Evolutionary conservation across 2,329 filamentous ascomycete species (phyloP), one percentile per base, ranked within the genome.

Genomic region (Ramularia endophylla): DNA sequence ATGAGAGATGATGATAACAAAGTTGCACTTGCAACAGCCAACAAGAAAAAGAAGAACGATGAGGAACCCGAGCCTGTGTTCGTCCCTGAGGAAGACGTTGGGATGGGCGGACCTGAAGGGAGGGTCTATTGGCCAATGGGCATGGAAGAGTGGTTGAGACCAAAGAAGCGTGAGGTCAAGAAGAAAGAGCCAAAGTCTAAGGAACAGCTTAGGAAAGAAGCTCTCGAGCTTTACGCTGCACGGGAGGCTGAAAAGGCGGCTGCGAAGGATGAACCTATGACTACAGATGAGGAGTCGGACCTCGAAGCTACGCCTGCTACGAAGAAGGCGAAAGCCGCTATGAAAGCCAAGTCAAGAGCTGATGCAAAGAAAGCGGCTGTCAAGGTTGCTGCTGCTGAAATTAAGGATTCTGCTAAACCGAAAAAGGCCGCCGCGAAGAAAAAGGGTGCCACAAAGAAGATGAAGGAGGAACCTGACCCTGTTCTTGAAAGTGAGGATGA

Each of bases 51-150:
- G 61, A 68, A 36, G 55, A 56, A 5, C 48, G 58, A 57, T 44
- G 49, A 65, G 48, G 50, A 71, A 12, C 58, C 60, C 3, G 49
- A 51, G 16, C 50, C 48, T 1, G 56, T 61, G 5, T 39, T 70
- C 5, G 66, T 92, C 0, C 69, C 74, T 0, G 74, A 81, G 0
- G 77, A 84, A 5, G 85, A 94, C 13, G 69, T 92, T 9, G 81
- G 80, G 2, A 95, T 95, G 89, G 90, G 90, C 28, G 90, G 90
- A 0, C 78, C 82, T 0, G 74, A 90, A 18, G 73, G 80, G 36
- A 72, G 89, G 30, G 90, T 95, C 0, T 95, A 94, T 60, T 95
- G 90, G 89, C 89, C 88, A 0, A 73, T 79, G 1, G 86, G 86
- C 0, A 87, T 88, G 80, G 89, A 95, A 60, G 85, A 94, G 47